Evolutionary conservation across 78 protist species (phyloP).

Genomic region (Dictyostelium brefeldianum): DNA sequence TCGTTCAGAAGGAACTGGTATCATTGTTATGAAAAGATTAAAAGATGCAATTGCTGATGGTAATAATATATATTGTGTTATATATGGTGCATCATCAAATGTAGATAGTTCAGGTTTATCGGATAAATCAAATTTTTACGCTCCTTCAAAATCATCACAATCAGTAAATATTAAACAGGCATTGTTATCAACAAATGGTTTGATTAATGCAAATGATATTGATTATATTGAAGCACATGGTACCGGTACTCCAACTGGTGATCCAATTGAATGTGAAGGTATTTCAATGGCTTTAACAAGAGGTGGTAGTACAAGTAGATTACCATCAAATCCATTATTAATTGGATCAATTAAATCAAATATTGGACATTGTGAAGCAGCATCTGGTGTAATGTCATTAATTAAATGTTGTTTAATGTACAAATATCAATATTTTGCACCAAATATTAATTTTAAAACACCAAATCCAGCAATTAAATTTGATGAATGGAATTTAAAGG

Average conservation of each 20-base stretch:
- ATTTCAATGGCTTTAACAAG: conserved; percentile 13
- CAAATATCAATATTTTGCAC: conserved; percentile 5
- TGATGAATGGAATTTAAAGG: conserved; percentile 61
- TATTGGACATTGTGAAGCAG: conserved; percentile 90
- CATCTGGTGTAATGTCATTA: conserved; percentile 83
- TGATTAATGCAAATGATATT: conserved; percentile 23
- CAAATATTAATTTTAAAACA: conserved; percentile 1
- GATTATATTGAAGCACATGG: conserved; percentile 75
- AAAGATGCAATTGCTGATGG: background rate
- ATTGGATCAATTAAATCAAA: conserved; percentile 86
- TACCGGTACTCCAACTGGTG: conserved; percentile 80
- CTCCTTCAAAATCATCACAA: background rate
- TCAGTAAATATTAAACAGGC: background rate
- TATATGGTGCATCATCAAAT: conserved; percentile 2
- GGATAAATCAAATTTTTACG: background rate
- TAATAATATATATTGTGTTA: conserved; percentile 9
- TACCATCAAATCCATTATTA: background rate
- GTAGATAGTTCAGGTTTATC: conserved; percentile 3
- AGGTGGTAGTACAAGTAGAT: too few species aligned
- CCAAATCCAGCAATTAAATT: conserved; percentile 52
- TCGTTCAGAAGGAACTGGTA: background rate
- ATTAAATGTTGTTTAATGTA: conserved; percentile 63
- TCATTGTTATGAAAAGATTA: background rate
- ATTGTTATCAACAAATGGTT: background rate
- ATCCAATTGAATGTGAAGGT: conserved; percentile 75